phyloP scores from a whole-genome alignment of 257 asterid genomes.

The Salvia splendens region DNA sequence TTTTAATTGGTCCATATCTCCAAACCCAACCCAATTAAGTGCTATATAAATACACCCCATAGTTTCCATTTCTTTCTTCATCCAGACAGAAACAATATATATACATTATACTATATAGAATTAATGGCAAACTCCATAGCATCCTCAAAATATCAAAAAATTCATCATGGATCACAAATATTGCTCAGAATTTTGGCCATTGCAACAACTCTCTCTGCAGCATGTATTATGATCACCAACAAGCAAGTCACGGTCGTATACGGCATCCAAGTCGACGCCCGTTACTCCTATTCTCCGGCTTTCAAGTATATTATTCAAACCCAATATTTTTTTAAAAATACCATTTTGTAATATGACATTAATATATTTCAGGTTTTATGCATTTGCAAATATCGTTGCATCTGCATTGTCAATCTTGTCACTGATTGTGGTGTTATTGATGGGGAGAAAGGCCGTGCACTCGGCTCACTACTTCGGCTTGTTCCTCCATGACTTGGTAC shows the following conservation, averaged over 20 bases:
- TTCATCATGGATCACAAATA: too few species aligned
- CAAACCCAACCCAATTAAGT: neutral
- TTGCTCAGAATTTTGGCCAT: conserved; percentile 40
- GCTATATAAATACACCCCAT: conserved; percentile 19
- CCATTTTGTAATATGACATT: neutral
- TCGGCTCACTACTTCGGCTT: conserved; percentile 42
- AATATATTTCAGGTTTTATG: conserved; percentile 53
- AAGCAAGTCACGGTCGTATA: conserved; percentile 37
- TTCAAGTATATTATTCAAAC: conserved; percentile 39
- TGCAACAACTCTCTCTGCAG: conserved; percentile 47
- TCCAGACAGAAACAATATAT: neutral
- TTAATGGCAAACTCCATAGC: conserved; percentile 18
- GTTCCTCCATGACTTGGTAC: conserved; percentile 77
- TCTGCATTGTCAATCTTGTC: conserved; percentile 44
- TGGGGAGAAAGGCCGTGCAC: conserved; percentile 30
- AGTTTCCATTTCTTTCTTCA: neutral
- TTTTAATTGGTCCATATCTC: conserved; percentile 3
- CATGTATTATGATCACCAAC: conserved; percentile 51
- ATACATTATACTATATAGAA: neutral
- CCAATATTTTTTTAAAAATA: neutral
- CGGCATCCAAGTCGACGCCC: conserved; percentile 46
- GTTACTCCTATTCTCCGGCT: conserved; percentile 52
- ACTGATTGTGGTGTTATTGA: conserved; percentile 27
- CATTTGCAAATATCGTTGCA: conserved; percentile 45
- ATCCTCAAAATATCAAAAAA: conserved; percentile 19